A percentile compares a stretch with the other conserved stretches of the same genome.
phyloP scores from a whole-genome alignment of 805 yeast species.

The Cyberlindnera petersonii region DNA sequence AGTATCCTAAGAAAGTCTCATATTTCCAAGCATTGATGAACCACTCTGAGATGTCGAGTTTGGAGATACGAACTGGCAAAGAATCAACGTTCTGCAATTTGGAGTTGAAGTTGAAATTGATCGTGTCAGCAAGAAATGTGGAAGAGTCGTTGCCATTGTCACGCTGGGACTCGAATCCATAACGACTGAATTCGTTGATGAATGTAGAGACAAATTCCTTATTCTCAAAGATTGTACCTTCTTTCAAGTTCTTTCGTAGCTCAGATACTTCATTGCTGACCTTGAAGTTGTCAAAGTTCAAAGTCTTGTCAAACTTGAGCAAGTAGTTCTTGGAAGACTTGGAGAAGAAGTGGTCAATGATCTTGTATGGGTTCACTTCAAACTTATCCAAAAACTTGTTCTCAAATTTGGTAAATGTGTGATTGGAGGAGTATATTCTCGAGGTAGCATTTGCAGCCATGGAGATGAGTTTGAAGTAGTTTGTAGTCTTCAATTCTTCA shows the following conservation, averaged over 20 bases:
- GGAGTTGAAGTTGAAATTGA: conserved; percentile 29
- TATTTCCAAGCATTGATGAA: conserved; percentile 38
- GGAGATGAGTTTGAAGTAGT: conserved; percentile 32
- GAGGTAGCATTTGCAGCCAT: conserved; percentile 35
- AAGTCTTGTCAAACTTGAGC: conserved; percentile 30
- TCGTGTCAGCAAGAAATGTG: conserved; percentile 27
- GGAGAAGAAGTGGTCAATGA: conserved; percentile 33
- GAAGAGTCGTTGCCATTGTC: conserved; percentile 20
- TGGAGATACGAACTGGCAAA: conserved; percentile 33
- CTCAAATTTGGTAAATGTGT: conserved; percentile 35
- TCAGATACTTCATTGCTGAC: conserved; percentile 23
- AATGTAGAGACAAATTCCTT: conserved; percentile 26
- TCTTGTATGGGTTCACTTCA: conserved; percentile 36
- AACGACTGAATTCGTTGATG: conserved; percentile 26
- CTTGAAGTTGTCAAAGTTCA: conserved; percentile 30
- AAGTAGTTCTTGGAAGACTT: conserved; percentile 33
- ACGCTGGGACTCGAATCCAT: conserved; percentile 25
- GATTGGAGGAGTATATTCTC: conserved; percentile 31
- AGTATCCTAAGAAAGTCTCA: conserved; percentile 34
- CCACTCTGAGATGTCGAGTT: conserved; percentile 36
- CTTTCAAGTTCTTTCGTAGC: conserved; percentile 24
- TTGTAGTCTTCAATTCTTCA: conserved; percentile 21
- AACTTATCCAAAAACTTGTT: conserved; percentile 40
- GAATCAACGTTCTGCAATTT: conserved; percentile 22
- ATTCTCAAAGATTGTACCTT: conserved; percentile 24